Base-by-base conservation (phyloP, 2,329 filamentous ascomycete genomes). In the Teratosphaeria destructans region DNA sequence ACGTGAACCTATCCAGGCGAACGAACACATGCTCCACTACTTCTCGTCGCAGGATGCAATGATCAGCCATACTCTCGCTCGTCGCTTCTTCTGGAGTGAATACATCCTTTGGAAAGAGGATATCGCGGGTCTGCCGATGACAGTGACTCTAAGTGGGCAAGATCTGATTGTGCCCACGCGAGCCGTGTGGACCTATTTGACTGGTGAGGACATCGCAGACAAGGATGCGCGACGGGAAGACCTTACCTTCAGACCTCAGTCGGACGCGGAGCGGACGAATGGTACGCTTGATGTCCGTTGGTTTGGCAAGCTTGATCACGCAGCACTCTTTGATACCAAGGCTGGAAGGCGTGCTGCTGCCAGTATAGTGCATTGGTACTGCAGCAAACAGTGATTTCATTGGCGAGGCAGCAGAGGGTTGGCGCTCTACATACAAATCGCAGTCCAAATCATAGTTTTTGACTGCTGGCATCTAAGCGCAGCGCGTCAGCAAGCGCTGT, bases 41-140 rank as follows among this genome's bases (percentile, higher is more conserved):
- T 87, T 87, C 69, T 85, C 82, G 10, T 82, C 80, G 56, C 84
- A 78, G 56, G 86, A 89, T 64, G 81, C 83, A 39, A 83, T 83
- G 1, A 82, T 86, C 2, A 80, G 85, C 10, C 79, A 85, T 57
- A 82, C 81, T 14, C 73, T 89, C 2, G 80, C 79, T 0, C 76
- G 85, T 2, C 79, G 83, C 66, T 88, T 88, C 72, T 87, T 87
- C 71, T 89, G 86, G 86, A 78, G 78, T 26, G 79, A 88, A 63
- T 87, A 85, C 63, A 83, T 86, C 52, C 72, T 87, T 12, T 89
- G 86, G 85, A 84, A 82, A 65, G 83, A 87, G 55, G 84, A 88
- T 62, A 67, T 87, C 43, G 59, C 78, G 26, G 68, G 67, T 8
- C 59, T 58, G 52, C 55, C 37, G 6, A 79, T 83, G 14, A 82